Base-by-base conservation (phyloP, 2,329 filamentous ascomycete genomes). In the Monosporascus cannonballus region DNA sequence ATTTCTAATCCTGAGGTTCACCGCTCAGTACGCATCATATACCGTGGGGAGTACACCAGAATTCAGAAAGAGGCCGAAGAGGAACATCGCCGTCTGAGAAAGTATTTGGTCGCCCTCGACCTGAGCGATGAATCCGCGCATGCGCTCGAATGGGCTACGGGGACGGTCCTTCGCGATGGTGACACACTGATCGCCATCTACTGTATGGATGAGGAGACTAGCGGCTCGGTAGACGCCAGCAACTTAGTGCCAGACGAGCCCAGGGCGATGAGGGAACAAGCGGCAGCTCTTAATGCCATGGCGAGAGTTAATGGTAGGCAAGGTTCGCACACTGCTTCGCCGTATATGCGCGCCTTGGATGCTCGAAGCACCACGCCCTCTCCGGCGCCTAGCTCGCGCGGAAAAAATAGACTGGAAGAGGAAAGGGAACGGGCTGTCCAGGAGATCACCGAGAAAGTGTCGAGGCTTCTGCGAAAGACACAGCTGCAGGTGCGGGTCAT, bases 111-210 rank as follows among this genome's bases (percentile, higher is more conserved):
- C n/a, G 93, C 94, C 3, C 96, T 90, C 0, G 94, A 99, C 69
- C 75, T 97, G 3, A 96, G 92, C 61, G 89, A 94, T 38, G 94
- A 99, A 72, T 92, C 93, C 4, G 89, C 90, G 6, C 95, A 97
- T 68, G 94, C 94, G 1, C 77, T 99, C 34, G 94, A 99, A 69
- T 99, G 94, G 94, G 94, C 93, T 0, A 92, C 99, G 52, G 94
- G 94, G 7, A 97, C 93, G 0, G 91, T 97, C 6, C 77, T 99
- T 30, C 83, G 94, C 48, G 92, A 97, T 61, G 94, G 94, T 7
- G 94, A 99, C 67, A 97, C 93, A 0, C 78, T 99, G 37, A 85
- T 96, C 56, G 91, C 90, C 2, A 90, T 97, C 46, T 96, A 95
- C 72, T 96, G 92, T 53, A 86, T 96, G 24, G 91, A 96, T 60